Evolutionary conservation across 345 rosid species (phyloP).

Genomic region (Brassica juncea): DNA sequence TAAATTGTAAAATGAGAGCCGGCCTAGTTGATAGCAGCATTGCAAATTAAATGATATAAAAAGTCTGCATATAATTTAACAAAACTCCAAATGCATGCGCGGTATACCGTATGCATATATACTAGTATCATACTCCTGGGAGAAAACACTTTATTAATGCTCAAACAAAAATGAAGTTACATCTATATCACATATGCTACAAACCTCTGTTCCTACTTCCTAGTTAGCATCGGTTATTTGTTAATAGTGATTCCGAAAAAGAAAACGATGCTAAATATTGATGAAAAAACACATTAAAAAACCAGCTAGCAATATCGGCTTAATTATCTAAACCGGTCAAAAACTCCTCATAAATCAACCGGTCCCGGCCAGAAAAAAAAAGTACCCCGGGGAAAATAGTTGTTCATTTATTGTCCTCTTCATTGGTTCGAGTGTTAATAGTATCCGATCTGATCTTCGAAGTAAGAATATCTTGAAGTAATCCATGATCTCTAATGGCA

Average conservation of each 20-base stretch:
- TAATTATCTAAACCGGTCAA: conserved; percentile 27
- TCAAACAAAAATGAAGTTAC: conserved; percentile 19
- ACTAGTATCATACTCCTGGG: background rate
- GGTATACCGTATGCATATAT: background rate
- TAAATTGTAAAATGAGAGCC: background rate
- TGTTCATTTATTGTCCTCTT: conserved; percentile 28
- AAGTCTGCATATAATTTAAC: background rate
- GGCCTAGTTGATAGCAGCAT: conserved; percentile 22
- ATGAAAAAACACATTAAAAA: conserved; percentile 25
- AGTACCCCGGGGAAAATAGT: background rate
- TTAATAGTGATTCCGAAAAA: conserved; percentile 8
- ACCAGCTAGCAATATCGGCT: conserved; percentile 17
- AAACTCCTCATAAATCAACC: conserved; percentile 34
- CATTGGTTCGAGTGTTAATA: conserved; percentile 14
- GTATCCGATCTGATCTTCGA: conserved; percentile 54
- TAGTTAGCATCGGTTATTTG: conserved; percentile 30
- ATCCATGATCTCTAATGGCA: conserved; percentile 65
- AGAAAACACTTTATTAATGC: conserved; percentile 5
- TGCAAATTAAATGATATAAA: conserved; percentile 6
- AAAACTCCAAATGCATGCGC: background rate
- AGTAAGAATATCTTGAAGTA: conserved; percentile 91
- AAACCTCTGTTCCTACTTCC: conserved; percentile 34
- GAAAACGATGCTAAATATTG: conserved; percentile 29
- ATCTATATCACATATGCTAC: conserved; percentile 34
- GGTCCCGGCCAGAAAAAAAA: conserved; percentile 22